A percentile compares a stretch with the other conserved stretches of the same genome.
phyloP scores from a whole-genome alignment of 192 early-diverging fungal genomes.

The Dissophora ornata region DNA sequence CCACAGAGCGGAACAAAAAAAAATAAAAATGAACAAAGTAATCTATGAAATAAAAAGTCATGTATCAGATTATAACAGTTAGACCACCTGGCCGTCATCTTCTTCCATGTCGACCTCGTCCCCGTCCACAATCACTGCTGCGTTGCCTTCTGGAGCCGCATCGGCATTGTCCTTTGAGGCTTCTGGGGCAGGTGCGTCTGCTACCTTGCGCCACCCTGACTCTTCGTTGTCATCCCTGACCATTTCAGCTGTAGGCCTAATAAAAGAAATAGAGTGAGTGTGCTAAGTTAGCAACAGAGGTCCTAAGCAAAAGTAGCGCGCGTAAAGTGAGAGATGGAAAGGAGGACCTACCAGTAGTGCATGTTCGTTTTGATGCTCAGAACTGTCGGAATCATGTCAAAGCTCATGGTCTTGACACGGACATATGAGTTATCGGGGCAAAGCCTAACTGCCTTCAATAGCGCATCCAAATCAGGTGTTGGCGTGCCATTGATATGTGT shows the following conservation, averaged over 20 bases:
- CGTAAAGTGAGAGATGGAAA: neutral
- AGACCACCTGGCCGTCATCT: slow-evolving; percentile 14
- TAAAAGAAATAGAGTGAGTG: neutral
- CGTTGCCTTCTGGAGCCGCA: too few species aligned
- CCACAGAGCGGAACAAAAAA: too few species aligned
- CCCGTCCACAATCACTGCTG: slow-evolving; percentile 26
- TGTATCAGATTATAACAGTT: too few species aligned
- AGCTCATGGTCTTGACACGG: slow-evolving; percentile 77
- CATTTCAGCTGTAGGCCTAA: slow-evolving; percentile 55
- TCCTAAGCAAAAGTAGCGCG: neutral
- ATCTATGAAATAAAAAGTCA: too few species aligned
- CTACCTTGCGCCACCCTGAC: slow-evolving; percentile 53
- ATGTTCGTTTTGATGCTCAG: slow-evolving; percentile 75
- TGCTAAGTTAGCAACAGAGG: too few species aligned
- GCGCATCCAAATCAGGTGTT: slow-evolving; percentile 69
- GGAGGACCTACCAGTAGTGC: slow-evolving; percentile 70
- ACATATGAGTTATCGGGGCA: slow-evolving; percentile 75
- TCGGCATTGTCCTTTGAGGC: neutral
- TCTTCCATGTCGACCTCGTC: slow-evolving; percentile 45
- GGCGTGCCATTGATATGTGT: slow-evolving; percentile 75
- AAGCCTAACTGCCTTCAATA: slow-evolving; percentile 67
- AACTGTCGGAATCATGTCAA: slow-evolving; percentile 82
- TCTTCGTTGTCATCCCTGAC: slow-evolving; percentile 50
- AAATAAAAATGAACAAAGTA: too few species aligned
- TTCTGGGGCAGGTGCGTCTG: neutral